Evolutionary conservation across 768 basidiomycete species (phyloP), one percentile per base, ranked within the genome.

Genomic region (Fomitopsis pulvina): DNA sequence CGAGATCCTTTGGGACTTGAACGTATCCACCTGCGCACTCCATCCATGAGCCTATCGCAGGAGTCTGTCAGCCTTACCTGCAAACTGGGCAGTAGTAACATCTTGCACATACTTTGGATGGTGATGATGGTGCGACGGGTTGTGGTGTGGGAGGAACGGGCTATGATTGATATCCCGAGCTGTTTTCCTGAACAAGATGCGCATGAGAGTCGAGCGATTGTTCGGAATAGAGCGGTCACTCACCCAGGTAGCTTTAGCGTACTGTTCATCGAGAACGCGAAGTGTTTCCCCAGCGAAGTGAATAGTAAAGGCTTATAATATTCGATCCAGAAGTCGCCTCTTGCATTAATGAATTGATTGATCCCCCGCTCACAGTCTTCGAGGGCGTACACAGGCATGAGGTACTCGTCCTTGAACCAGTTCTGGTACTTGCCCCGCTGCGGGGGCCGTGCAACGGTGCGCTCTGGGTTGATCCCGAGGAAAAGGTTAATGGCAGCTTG

Each of bases 401-500:
- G 74, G 56, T 89, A 70, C 47, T 79, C 73, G n/a, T 79, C 73
- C 39, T 83, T 73, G 67, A 79, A 97, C 95, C 95, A 97, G 45
- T 85, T 74, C 57, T 79, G 81, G 63, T 98, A 97, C 9, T 84
- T 83, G 0, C 83, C 77, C 0, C 88, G 77, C 2, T 77, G 72
- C 2, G 74, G 73, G 1, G 76, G 70, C 10, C 72, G 74, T 2
- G 68, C 64, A 29, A 73, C 73, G 0, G 74, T 75, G 29, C 74
- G 75, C 43, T 75, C 72, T 22, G 49, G 48, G 48, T 80, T 73
- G 2, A 91, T 77, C 30, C 93, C 90, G 2, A 98, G 81, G 66
- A 98, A 98, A n/a, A 97, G 77, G 66, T 99, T 93, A 63, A 97
- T 99, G 5, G 95, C 94, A 8, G 87, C 77, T 68, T 99, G 96